Percentiles rank a stretch among this genome's conserved stretches.
Evolutionary conservation across 805 yeast species (phyloP).

Genomic region (Candida parachauliodes): DNA sequence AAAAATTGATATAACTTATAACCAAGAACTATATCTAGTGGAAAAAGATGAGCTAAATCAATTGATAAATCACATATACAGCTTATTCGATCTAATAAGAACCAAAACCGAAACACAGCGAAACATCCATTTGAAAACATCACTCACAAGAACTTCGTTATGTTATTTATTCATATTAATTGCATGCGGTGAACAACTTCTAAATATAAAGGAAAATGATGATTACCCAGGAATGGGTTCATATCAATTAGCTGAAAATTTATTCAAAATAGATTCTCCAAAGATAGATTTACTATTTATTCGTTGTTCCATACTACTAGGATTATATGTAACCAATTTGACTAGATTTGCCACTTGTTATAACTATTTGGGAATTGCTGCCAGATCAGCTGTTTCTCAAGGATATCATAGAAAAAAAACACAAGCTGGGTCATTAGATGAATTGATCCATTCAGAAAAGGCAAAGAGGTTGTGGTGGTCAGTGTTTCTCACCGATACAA

Average conservation of each 20-base stretch:
- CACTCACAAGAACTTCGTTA: conserved; percentile 10
- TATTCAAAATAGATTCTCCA: conserved; percentile 31
- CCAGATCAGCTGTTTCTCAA: conserved; percentile 33
- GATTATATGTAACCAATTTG: conserved; percentile 34
- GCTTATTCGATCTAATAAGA: conserved; percentile 8
- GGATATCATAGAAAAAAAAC: conserved; percentile 29
- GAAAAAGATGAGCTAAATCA: conserved; percentile 19
- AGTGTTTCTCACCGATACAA: conserved; percentile 34
- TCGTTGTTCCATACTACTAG: conserved; percentile 32
- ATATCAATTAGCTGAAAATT: conserved; percentile 28
- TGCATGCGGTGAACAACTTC: conserved; percentile 39
- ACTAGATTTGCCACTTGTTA: conserved; percentile 35
- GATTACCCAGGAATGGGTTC: conserved; percentile 30
- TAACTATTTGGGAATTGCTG: conserved; percentile 38
- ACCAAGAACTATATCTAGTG: conserved; percentile 33
- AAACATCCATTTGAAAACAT: background rate
- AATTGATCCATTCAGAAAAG: conserved; percentile 18
- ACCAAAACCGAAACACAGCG: background rate
- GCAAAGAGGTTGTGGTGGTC: conserved; percentile 42
- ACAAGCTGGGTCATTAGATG: background rate
- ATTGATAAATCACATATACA: conserved; percentile 15
- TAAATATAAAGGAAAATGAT: conserved; percentile 4
- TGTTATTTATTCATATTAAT: conserved; percentile 31
- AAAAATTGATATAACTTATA: conserved; percentile 26
- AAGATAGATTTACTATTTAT: conserved; percentile 28